Evolutionary conservation across 140 eudicot species (phyloP), one percentile per base, ranked within the genome.

Genomic region (Stevia rebaudiana): DNA sequence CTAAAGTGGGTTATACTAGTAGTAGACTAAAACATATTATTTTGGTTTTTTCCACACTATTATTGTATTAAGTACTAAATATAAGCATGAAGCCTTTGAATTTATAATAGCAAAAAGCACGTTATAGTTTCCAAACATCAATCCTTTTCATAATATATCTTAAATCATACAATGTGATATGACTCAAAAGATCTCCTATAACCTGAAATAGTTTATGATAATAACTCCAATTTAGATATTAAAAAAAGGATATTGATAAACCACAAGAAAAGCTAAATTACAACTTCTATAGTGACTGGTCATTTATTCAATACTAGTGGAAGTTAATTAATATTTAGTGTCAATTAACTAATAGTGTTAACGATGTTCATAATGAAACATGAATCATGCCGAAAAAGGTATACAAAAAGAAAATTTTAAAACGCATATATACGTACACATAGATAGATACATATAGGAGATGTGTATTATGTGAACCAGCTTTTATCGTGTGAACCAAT

Each of bases 341-440:
- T 56, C 48, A 74, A 56, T 61, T 37, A 59, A 66, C 49, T 49
- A 66, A 66, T 57, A 6, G 18, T 8, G 59, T 49, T 18, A 60
- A 67, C 69, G 39, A 59, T 18, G 37, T 51, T 5, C 59, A 74
- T 21, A 74, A 68, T 17, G 65, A 59, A 50, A 74, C 43, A 60
- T 60, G 75, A 62, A 40, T 40, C 65, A 60, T 50, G 79, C 74
- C 58, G 39, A 59, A 67, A 59, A 58, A 67, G 71, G 68, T 44
- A 56, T 25, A 4, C 3, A 28, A 28, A 4, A 28, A n/a, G n/a
- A n/a, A n/a, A n/a, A n/a, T n/a, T n/a, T n/a, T n/a, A n/a, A n/a
- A n/a, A 6, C 31, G 19, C 11, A 42, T 8, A 8, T 19, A 51
- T 6, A 11, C 0, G 5, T 10, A 46, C 18, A 44, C 35, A 40